Evolutionary conservation across 2,329 filamentous ascomycete genomes (phyloP), one percentile per base, ranked within the genome.

Genomic region (Botrytis pseudocinerea): DNA sequence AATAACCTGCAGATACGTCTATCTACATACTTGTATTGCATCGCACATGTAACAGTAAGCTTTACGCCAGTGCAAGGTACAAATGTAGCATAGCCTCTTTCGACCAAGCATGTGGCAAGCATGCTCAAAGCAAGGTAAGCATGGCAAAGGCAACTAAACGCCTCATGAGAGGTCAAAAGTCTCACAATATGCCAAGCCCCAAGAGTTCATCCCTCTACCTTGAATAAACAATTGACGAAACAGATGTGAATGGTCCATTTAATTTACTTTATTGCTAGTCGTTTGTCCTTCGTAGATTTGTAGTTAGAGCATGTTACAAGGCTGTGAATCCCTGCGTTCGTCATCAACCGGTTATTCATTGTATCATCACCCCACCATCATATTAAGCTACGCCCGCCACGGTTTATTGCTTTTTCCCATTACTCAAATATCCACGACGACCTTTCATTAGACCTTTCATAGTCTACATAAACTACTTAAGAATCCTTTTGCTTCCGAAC

Each of bases 281-380:
- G 6, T 38, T 38, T 8, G 28, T 22, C n/a, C 7, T 54, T 54
- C 51, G n/a, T 28, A 54, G 12, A 54, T 8, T 32, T 4, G 32
- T 32, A 18, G 51, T 57, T 57, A 57, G 32, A 68, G 48, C 38
- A 25, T 22, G 35, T 42, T 25, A 25, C 65, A 68, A 16, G 65
- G 65, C 65, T 68, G 48, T 68, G 48, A 42, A 57, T 68, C 65
- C 65, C 65, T 68, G 65, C 65, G 9, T 68, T 38, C 48, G 65
- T 68, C 65, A 68, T 68, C 35, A 68, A 68, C 32, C 40, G 38
- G 28, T 22, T 46, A 28, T 66, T 40, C 48, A 51, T 51, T n/a
- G 38, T 51, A 65, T 65, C 63, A 66, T 66, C 64, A 66, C 64
- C 64, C 64, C 64, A 66, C 64, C 64, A 66, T 66, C 46, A 40